These are phyloP conservation scores for Alternaria sp. DNA, from an alignment of 2,329 filamentous ascomycete genomes.

Conservation along the genomic window DNA sequence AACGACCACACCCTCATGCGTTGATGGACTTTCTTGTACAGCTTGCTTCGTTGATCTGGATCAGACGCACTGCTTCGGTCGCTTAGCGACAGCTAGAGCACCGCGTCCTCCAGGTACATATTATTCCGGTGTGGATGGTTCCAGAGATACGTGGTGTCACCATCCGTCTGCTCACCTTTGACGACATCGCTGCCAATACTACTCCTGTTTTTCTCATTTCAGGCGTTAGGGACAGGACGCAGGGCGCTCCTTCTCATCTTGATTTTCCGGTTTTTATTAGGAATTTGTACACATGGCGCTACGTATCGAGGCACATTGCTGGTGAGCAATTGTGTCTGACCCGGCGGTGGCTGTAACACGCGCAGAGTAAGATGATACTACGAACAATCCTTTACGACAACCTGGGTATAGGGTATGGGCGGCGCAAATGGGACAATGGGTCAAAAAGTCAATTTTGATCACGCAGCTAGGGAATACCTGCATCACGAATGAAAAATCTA, in stretches of 20 bases:
- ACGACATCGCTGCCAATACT: background rate
- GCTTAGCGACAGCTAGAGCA: background rate
- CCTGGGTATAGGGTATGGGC: background rate
- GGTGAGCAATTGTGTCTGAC: background rate
- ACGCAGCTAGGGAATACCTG: background rate
- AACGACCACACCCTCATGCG: background rate
- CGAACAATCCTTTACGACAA: conserved; percentile 5
- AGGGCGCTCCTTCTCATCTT: background rate
- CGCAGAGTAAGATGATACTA: conserved; percentile 2
- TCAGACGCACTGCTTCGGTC: background rate
- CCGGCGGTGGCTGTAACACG: background rate
- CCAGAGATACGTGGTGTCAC: background rate
- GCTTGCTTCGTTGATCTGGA: conserved; percentile 3
- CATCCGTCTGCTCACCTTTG: background rate
- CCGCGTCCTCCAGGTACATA: background rate
- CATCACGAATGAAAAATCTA: conserved; percentile 3
- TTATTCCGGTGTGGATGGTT: background rate
- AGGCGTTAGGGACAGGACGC: background rate
- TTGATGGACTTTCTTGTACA: conserved; percentile 5
- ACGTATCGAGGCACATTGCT: background rate
- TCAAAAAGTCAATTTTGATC: conserved; percentile 12
- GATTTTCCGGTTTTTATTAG: background rate
- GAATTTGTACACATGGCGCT: background rate
- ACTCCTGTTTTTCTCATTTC: background rate
- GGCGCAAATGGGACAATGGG: conserved; percentile 6